Conservation (phyloP, 129 eudicot species). For the Lactuca sativa region DNA sequence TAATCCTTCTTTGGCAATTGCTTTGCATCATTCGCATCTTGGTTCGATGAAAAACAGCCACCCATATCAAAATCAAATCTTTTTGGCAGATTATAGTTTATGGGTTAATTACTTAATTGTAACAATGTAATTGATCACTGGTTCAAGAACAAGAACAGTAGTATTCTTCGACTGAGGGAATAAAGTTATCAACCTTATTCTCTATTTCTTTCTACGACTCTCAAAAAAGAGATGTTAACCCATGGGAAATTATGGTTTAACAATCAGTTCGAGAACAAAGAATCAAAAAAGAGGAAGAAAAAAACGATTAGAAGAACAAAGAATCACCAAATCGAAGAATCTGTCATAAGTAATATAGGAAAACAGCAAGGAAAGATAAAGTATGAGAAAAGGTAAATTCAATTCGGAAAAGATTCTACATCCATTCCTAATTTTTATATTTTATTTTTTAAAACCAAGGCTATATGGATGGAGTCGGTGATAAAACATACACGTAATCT, state of each 20-base stretch:
- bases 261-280: too few species aligned
- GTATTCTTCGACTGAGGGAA: neutral
- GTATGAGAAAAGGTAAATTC: too few species aligned
- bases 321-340: slow-evolving; percentile 79
- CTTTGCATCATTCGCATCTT: slow-evolving; percentile 50
- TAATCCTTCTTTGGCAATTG: slow-evolving; percentile 60
- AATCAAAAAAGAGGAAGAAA: neutral
- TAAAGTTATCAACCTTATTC: slow-evolving; percentile 1
- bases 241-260: too few species aligned
- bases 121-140: too few species aligned
- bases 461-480: too few species aligned
- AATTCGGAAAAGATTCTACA: too few species aligned
- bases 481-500: too few species aligned
- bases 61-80: slow-evolving; percentile 58
- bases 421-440: too few species aligned
- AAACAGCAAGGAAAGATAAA: too few species aligned
- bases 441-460: too few species aligned
- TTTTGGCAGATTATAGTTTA: slow-evolving; percentile 29
- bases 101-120: neutral
- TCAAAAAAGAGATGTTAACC: too few species aligned
- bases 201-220: slow-evolving; percentile 10
- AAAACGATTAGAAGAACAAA: slow-evolving; percentile 33
- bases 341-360: neutral
- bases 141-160: too few species aligned
- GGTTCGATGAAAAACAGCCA: slow-evolving; percentile 80